These are phyloP conservation scores for Biscutella laevigata DNA, from an alignment of 441 rosid species.

Conservation along the genomic window DNA sequence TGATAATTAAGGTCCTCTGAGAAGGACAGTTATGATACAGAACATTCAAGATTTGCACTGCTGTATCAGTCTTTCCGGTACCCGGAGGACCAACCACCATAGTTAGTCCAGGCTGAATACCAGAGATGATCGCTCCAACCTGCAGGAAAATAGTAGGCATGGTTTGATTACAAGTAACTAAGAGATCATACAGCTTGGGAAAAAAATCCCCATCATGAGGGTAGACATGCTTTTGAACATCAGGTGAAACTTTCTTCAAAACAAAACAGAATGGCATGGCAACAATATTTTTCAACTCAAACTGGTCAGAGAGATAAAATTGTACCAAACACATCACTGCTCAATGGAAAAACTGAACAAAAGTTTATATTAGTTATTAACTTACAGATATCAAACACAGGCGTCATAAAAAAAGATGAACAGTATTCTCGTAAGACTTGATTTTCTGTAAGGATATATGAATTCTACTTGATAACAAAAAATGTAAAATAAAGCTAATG, in stretches of 20 bases:
- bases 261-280: neutral
- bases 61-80: conserved; percentile 98
- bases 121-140: conserved; percentile 94
- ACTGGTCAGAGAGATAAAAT: neutral
- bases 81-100: conserved; percentile 99
- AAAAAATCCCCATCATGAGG: too few relatives aligned
- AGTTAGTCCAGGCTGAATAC: conserved; percentile 93
- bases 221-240: neutral
- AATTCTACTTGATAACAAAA: too few relatives aligned
- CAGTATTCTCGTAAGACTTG: conserved; percentile 8
- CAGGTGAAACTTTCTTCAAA: conserved; percentile 3
- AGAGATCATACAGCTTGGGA: too few relatives aligned
- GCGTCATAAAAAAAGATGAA: neutral
- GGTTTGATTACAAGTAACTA: conserved; percentile 7
- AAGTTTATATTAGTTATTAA: neutral
- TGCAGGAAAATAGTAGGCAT: conserved; percentile 26
- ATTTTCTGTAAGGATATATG: neutral
- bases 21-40: conserved; percentile 97
- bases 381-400: conserved; percentile 9
- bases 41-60: conserved; percentile 91
- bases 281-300: neutral
- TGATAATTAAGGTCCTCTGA: conserved; percentile 91
- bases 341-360: neutral
- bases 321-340: neutral
- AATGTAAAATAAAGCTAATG: too few relatives aligned